Evolutionary conservation across 2,329 filamentous ascomycete species (phyloP), one percentile per base, ranked within the genome.

Genomic region (Penicillium corylophilum): DNA sequence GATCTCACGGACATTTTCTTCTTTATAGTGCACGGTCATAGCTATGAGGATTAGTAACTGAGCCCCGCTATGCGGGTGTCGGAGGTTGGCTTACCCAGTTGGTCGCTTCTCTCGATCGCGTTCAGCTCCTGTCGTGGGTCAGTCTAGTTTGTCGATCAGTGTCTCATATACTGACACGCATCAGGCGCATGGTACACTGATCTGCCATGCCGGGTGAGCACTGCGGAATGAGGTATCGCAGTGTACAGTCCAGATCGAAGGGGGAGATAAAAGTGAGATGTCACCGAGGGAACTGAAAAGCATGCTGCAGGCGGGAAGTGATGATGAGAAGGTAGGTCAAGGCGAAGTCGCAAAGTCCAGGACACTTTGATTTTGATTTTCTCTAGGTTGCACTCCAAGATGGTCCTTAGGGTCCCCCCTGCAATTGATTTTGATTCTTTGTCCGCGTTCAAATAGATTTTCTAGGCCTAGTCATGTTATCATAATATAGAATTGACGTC

Each of bases 1-100:
- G 44, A 97, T 87, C 68, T 90, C 88, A 49, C 92, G 88, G 54
- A 97, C 89, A 71, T 99, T 91, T 61, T 85, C 81, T 72, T 97
- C 94, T 46, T 88, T 82, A 68, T 89, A 95, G 50, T 89, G 88
- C 44, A 96, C 91, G 10, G 90, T 90, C 57, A 97, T 82, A 26
- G 92, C 90, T 92, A 55, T 15, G 20, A 26, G 7, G 15, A 16
- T 24, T 24, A 26, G 20, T 13, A 7, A 22, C n/a, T 3, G 4
- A 22, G 16, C 5, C 16, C 16, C 36, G 18, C 13, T 12, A 28
- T 16, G 29, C 39, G 29, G 36, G 60, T 64, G 48, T 28, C 35
- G 4, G 18, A 26, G 16, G 15, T 28, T 22, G 26, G 28, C 15
- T 5, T 29, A 38, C 40, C 20, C 18, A 40, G 12, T 15, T 44